These are phyloP conservation scores for Mortierella sp. DNA, from an alignment of 371 early-diverging fungal genomes.

Conservation along the genomic window DNA sequence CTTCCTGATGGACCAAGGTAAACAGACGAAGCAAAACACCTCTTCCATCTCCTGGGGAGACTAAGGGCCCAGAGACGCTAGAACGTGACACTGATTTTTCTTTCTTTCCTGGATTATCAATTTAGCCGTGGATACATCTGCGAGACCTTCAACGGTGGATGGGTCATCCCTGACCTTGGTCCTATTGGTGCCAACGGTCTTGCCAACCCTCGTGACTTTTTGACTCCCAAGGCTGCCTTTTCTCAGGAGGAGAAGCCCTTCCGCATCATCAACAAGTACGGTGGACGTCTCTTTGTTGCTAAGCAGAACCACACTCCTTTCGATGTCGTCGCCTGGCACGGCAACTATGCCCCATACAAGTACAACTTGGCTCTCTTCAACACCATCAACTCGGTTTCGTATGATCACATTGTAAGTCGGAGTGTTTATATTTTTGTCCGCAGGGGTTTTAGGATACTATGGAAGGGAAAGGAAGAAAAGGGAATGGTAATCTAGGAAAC, in stretches of 20 bases:
- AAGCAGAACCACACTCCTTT: constrained; percentile 89
- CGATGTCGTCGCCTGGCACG: constrained; percentile 98
- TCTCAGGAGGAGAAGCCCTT: constrained; percentile 70
- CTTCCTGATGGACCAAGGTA: constrained; percentile 85
- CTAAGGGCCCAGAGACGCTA: neutral
- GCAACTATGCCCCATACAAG: constrained; percentile 97
- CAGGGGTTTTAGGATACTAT: neutral
- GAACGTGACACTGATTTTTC: neutral
- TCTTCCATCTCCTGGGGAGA: neutral
- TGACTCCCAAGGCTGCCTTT: constrained; percentile 86
- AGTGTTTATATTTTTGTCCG: neutral
- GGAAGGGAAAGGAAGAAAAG: neutral
- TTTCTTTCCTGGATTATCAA: constrained; percentile 4
- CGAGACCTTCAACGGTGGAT: constrained; percentile 89
- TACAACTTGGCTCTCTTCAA: constrained; percentile 90
- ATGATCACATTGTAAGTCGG: constrained; percentile 83
- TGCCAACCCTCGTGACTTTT: constrained; percentile 95
- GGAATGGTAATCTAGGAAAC: no score
- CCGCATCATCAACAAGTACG: constrained; percentile 84
- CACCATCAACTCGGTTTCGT: constrained; percentile 89
- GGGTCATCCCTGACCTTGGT: constrained; percentile 95
- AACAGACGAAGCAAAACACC: neutral
- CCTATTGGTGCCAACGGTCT: constrained; percentile 97
- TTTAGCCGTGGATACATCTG: constrained; percentile 87
- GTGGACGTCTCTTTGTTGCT: constrained; percentile 79